phyloP scores from a whole-genome alignment of 78 protist genomes.

The Polysphondylium violaceum region DNA sequence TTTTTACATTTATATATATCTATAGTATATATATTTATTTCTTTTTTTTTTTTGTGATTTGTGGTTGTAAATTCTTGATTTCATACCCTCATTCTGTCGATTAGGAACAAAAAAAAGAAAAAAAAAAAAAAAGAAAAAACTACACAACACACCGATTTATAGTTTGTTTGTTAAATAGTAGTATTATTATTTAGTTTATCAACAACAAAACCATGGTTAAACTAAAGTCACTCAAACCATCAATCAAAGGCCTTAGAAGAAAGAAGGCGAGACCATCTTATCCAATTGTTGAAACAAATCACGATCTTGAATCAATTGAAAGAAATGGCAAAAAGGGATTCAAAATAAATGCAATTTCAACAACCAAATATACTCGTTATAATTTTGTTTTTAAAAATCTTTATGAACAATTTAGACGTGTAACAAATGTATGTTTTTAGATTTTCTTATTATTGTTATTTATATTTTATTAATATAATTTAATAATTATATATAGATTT shows the following conservation, averaged over 20 bases:
- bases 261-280: constrained; percentile 50
- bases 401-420: constrained; percentile 83
- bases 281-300: constrained; percentile 18
- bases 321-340: constrained; percentile 9
- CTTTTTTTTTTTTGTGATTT: no score
- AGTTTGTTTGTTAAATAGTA: no score
- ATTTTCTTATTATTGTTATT: background rate
- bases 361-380: constrained; percentile 34
- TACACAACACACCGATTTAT: no score
- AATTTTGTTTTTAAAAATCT: constrained; percentile 73
- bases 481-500: constrained; percentile 59
- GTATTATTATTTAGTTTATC: no score
- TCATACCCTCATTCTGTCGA: no score
- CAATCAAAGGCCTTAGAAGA: background rate
- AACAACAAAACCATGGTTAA: no score
- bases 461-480: no score
- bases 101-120: no score
- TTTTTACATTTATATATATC: no score
- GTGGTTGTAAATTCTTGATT: no score
- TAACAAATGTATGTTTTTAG: constrained; percentile 27
- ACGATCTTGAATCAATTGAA: background rate
- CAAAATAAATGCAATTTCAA: constrained; percentile 26
- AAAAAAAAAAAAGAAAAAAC: no score
- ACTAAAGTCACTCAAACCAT: background rate
- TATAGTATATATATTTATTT: no score